A percentile compares a stretch with the other conserved stretches of the same genome.
phyloP scores from a whole-genome alignment of 2,329 filamentous ascomycete genomes.

The Chaetomium olivaceum region DNA sequence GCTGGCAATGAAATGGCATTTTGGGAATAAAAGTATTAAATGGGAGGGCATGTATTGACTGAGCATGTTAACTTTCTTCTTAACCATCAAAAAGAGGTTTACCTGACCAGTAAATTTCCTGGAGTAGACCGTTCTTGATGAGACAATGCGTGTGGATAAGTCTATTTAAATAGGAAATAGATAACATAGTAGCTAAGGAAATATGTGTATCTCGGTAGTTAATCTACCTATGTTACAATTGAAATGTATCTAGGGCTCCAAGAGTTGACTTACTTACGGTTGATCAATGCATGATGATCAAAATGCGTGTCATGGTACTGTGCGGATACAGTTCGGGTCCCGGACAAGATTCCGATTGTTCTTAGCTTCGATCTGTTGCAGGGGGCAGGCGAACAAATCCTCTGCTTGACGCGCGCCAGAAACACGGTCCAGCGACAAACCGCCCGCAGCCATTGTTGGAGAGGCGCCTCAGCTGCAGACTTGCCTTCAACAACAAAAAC shows the following conservation, averaged over 20 bases:
- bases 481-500: neutral
- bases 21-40: neutral
- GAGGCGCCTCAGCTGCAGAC: neutral
- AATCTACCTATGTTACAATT: no score
- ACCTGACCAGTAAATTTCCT: no score
- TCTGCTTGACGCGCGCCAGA: constrained; percentile 14
- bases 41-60: neutral
- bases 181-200: no score
- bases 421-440: constrained; percentile 5
- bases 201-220: no score
- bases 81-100: no score
- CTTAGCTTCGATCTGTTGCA: constrained; percentile 1
- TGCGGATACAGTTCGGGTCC: neutral
- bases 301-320: neutral
- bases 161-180: no score
- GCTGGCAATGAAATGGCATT: neutral
- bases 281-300: neutral
- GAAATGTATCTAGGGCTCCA: neutral
- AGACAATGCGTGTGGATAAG: no score
- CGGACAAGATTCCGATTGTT: neutral
- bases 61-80: no score
- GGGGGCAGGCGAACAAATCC: neutral
- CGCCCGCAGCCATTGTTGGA: neutral
- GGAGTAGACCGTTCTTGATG: no score
- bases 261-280: no score